Base-by-base conservation (phyloP, 768 basidiomycete species). In the Xerocomellus amylosporus region DNA sequence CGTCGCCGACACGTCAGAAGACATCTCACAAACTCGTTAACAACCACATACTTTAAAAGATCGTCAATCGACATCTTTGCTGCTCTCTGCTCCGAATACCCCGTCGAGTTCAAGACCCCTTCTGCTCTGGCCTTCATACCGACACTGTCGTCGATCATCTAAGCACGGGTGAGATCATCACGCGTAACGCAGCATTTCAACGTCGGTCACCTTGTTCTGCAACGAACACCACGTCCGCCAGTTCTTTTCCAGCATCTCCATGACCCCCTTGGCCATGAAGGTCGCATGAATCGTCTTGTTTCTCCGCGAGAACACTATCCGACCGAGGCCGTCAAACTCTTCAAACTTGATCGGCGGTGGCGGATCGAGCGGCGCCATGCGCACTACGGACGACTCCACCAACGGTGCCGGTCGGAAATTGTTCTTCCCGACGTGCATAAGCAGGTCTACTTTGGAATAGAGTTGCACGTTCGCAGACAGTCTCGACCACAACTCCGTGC, bases 381-480 rank as follows among this genome's bases (percentile, higher is more conserved):
- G 84, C 36, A 99, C 85, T 58, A 99, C 97, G 20, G 85, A 87
- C 26, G 87, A 90, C 72, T 98, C 97, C 38, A 99, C 97, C 70
- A 90, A 82, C 0, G 97, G 97, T 19, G 97, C 88, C 0, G 97
- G 97, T 24, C 96, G 79, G 77, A 99, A 99, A 73, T 96, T 95
- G 69, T 95, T 96, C 65, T 90, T 88, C n/a, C 87, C 87, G 41
- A 99, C 96, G 64, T 95, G 90, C 84, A 98, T 93, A 55, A 98
- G 81, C 61, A 97, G 86, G 71, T 98, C 93, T 24, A 98, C 94
- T 66, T 94, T 93, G 13, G 97, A 86, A 69, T 97, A 99, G 4
- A 99, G 84, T 73, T 98, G 97, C 12, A 98, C 97, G 70, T 99
- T 98, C 19, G 93, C 96, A 17, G 90, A 91, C 19, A 99, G 75